Evolutionary conservation across 768 basidiomycete genomes (phyloP).

Genomic region (Tylopilus plumbeoviolaceoides): DNA sequence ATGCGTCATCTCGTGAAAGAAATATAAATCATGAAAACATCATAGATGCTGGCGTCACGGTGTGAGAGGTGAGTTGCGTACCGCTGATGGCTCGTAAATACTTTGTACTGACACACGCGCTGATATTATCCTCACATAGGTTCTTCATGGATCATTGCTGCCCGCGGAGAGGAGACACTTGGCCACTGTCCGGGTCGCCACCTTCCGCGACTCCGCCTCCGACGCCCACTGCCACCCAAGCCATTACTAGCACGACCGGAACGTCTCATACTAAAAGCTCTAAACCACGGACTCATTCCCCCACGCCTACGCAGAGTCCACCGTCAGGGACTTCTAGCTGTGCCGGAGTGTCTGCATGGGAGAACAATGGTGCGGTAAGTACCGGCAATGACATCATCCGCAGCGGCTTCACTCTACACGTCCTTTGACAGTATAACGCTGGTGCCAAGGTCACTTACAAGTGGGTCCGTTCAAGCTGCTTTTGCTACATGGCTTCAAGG

Average conservation of each 20-base stretch:
- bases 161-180: conserved; percentile 32
- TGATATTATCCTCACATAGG: no score
- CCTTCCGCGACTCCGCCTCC: background rate
- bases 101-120: conserved; percentile 16
- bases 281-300: no score
- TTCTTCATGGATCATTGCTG: conserved; percentile 36
- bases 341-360: background rate
- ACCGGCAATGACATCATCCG: background rate
- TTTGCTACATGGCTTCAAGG: no score
- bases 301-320: no score
- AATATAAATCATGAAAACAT: no score
- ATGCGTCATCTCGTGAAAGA: no score
- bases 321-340: background rate
- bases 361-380: background rate
- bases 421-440: background rate
- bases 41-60: conserved; percentile 25
- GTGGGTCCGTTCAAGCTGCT: no score
- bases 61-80: conserved; percentile 34
- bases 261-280: no score
- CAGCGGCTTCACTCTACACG: no score
- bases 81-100: no score
- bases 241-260: no score
- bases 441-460: background rate
- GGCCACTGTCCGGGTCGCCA: conserved; percentile 10
- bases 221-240: background rate